Conservation (phyloP, 179 eudicot genomes). For the Silene vulgaris region DNA sequence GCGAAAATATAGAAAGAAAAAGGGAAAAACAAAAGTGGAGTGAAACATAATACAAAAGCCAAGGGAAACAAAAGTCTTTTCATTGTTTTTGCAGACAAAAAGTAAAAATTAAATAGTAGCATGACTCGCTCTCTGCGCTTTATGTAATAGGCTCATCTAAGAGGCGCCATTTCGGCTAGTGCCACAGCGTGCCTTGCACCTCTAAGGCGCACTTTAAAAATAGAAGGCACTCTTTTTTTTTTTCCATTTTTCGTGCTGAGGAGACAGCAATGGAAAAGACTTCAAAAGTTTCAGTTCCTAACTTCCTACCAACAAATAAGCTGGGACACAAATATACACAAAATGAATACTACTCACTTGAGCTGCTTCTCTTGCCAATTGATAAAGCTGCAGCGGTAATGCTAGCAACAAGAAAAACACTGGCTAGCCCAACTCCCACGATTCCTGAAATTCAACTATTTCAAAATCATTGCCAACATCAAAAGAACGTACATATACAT, state of each 20-base stretch:
- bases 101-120: no score
- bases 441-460: constrained; percentile 79
- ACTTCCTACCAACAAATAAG: background rate
- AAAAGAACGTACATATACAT: constrained; percentile 21
- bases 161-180: background rate
- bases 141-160: background rate
- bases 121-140: background rate
- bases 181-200: background rate
- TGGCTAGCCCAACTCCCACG: constrained; percentile 74
- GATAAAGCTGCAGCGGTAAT: constrained; percentile 68
- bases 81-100: no score
- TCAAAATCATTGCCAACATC: constrained; percentile 42
- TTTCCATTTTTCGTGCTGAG: background rate
- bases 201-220: background rate
- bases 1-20: no score
- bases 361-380: constrained; percentile 45
- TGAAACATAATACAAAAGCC: no score
- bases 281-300: background rate
- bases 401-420: constrained; percentile 67
- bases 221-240: background rate
- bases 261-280: background rate
- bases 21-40: no score
- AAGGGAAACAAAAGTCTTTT: no score
- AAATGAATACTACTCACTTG: constrained; percentile 46
- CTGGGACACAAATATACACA: constrained; percentile 8